These are phyloP conservation scores for Citrus medica DNA, from an alignment of 345 rosid species.

Conservation along the genomic window DNA sequence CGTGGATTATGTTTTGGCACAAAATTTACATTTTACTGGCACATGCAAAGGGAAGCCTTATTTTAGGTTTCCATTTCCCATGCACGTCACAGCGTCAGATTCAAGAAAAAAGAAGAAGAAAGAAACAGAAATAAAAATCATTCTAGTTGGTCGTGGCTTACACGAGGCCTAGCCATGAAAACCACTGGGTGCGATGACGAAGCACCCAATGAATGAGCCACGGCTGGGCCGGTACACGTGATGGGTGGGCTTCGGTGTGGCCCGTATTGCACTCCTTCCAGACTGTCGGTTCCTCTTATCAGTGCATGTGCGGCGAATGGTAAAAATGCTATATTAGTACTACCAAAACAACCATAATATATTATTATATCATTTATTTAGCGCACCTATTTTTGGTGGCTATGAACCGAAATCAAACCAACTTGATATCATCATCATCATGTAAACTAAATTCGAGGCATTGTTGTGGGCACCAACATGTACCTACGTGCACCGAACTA, in stretches of 20 bases:
- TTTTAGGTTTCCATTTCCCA: neutral
- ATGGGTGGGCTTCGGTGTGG: neutral
- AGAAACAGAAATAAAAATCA: neutral
- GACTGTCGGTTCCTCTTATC: neutral
- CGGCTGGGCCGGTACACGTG: neutral
- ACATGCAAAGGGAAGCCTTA: neutral
- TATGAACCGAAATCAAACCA: neutral
- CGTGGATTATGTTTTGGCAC: neutral
- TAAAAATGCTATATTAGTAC: too few species aligned
- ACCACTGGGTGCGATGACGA: neutral
- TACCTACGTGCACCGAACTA: too few species aligned
- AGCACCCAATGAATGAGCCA: constrained; percentile 4
- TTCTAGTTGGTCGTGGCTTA: neutral
- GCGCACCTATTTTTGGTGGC: neutral
- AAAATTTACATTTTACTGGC: neutral
- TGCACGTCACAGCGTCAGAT: neutral
- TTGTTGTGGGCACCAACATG: neutral
- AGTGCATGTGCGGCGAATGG: too few species aligned
- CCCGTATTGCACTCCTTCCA: neutral
- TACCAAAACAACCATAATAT: neutral
- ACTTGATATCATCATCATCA: neutral
- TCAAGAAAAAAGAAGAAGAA: too few species aligned
- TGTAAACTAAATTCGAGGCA: neutral
- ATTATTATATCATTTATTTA: neutral
- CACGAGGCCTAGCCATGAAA: neutral